Evolutionary conservation across 805 yeast species (phyloP).

Genomic region (Candida arabinofermentans): DNA sequence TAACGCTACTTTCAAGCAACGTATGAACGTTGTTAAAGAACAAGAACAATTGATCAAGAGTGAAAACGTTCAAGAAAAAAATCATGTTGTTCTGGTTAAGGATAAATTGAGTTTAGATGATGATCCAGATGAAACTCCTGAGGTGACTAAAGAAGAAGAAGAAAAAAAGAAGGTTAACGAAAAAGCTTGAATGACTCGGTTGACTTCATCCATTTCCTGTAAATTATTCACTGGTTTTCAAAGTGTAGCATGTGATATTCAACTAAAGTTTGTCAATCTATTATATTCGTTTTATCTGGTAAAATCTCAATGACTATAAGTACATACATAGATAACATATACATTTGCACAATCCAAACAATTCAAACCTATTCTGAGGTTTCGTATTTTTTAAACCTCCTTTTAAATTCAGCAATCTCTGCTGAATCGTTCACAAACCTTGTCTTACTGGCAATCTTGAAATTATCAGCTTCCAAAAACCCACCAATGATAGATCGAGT

Average conservation of each 20-base stretch:
- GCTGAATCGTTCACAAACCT: slow-evolving; percentile 17
- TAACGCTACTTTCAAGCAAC: slow-evolving; percentile 62
- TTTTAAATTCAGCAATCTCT: slow-evolving; percentile 11
- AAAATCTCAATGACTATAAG: too few relatives aligned
- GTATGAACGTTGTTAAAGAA: slow-evolving; percentile 68
- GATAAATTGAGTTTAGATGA: slow-evolving; percentile 63
- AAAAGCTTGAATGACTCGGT: too few relatives aligned
- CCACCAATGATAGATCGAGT: slow-evolving; percentile 46
- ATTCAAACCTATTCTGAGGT: too few relatives aligned
- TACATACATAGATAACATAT: too few relatives aligned
- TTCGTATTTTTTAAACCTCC: slow-evolving; percentile 14
- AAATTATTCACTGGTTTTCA: too few relatives aligned
- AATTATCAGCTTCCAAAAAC: slow-evolving; percentile 35
- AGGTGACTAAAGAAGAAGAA: slow-evolving; percentile 2
- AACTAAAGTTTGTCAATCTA: too few relatives aligned
- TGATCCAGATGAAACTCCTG: slow-evolving; percentile 8
- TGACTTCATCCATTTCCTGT: too few relatives aligned
- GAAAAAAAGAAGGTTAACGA: slow-evolving; percentile 2
- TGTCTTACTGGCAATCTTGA: slow-evolving; percentile 31
- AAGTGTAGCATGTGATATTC: too few relatives aligned
- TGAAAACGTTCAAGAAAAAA: slow-evolving; percentile 81
- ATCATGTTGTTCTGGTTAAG: slow-evolving; percentile 52
- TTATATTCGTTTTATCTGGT: too few relatives aligned
- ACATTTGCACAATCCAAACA: too few relatives aligned
- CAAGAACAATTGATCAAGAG: slow-evolving; percentile 82